Evolutionary conservation across 2,329 filamentous ascomycete genomes (phyloP), one percentile per base, ranked within the genome.

Genomic region (Nemania abortiva): DNA sequence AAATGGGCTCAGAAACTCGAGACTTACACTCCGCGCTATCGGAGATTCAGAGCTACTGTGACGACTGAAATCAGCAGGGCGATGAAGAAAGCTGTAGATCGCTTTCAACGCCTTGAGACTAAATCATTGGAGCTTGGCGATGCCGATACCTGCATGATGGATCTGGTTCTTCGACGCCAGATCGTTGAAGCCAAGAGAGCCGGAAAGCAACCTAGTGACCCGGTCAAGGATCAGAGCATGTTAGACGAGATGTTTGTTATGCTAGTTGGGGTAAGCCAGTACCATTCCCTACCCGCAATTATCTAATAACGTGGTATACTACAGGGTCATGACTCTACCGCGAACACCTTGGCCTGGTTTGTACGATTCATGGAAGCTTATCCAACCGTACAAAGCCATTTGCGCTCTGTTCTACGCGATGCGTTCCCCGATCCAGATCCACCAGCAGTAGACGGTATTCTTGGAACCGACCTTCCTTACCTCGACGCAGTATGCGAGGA

Each of bases 71-170:
- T 72, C 18, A 34, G 66, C 1, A 11, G 6, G 2, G 53, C 57
- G 2, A 73, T 72, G 65, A 24, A 31, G 2, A 67, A 64, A 15
- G 61, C 70, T 5, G 70, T 70, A 20, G 65, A 67, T 1, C 39
- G 70, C 1, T 72, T 69, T 34, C 52, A 67, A 50, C 65, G 65
- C 3, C 56, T 72, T 13, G 60, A 71, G 47, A 7, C 39, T 7
- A 53, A 65, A 3, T 50, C 34, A 6, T 57, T 69, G 2, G 69
- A 72, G 10, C 29, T 45, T 11, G 61, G 34, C 22, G 66, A 63
- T 3, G 1, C 50, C 2, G 70, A 72, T 45, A 68, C 69, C 49
- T 71, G 70, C 52, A 72, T 72, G 70, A 71, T 72, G 69, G 69
- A 72, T 49, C 57, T 71, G 0, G 66, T 72, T 47, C 68, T 72